These are phyloP conservation scores for Wallacemonas collosoma DNA, from an alignment of 208 protist species.

Conservation along the genomic window DNA sequence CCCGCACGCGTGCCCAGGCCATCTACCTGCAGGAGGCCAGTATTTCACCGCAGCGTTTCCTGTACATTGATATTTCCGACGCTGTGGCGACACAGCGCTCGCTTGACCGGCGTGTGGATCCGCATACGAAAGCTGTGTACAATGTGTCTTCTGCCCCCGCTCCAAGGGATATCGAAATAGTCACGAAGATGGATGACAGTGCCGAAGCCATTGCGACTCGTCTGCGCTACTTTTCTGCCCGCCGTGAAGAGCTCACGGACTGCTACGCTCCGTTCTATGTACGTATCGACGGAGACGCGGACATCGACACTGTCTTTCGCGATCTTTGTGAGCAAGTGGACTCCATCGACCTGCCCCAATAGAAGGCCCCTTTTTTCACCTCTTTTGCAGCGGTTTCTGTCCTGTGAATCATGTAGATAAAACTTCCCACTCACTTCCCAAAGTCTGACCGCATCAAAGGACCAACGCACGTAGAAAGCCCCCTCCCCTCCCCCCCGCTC, in stretches of 20 bases:
- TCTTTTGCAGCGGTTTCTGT: too few species aligned
- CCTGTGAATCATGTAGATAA: too few species aligned
- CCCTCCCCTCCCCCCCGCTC: background rate
- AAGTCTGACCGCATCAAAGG: too few species aligned
- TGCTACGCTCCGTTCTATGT: conserved; percentile 63
- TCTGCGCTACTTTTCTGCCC: conserved; percentile 49
- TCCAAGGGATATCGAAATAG: conserved; percentile 16
- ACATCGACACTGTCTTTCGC: conserved; percentile 35
- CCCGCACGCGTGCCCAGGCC: conserved; percentile 65
- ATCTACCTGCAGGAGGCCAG: conserved; percentile 74
- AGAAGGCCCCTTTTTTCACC: background rate
- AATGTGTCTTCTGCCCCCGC: conserved; percentile 22
- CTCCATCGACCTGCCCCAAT: conserved; percentile 35
- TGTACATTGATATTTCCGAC: conserved; percentile 63
- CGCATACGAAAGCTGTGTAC: conserved; percentile 27
- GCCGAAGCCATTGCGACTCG: conserved; percentile 35
- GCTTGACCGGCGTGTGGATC: conserved; percentile 24
- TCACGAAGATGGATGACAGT: conserved; percentile 37
- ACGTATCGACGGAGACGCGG: conserved; percentile 41
- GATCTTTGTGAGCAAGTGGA: conserved; percentile 61
- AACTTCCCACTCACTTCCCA: too few species aligned
- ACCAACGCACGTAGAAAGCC: background rate
- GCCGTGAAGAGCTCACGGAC: conserved; percentile 50
- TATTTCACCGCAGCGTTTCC: conserved; percentile 66
- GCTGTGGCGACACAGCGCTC: conserved; percentile 42